Base-by-base conservation (phyloP, 2,329 filamentous ascomycete species). In the Aspergillus neoniger region DNA sequence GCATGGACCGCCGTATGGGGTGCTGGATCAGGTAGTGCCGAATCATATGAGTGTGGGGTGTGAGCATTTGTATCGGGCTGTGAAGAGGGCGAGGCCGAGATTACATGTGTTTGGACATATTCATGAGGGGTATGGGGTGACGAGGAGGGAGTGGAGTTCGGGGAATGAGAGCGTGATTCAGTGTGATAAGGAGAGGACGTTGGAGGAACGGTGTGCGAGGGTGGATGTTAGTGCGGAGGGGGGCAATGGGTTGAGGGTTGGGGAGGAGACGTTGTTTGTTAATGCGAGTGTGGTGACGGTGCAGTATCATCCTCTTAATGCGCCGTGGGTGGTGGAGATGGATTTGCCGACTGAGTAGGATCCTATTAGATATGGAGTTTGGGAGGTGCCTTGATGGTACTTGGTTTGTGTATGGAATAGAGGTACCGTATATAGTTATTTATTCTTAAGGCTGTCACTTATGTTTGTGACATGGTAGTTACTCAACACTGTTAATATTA, bases 71-170 rank as follows among this genome's bases (percentile, higher is more conserved):
- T 75, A 84, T 1, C 73, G 76, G 1, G 86, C 86, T 0, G 73
- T 83, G 1, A 72, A 76, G 55, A 76, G 84, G 5, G 81, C 80
- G 9, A 77, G 75, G 54, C 86, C 86, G 0, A 70, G 74, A 3
- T 54, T 88, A n/a, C 83, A 88, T 69, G 84, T 84, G 63, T 89
- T 87, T 67, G 86, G 86, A 0, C 86, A 88, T 73, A 87, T 88
- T 17, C 85, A 87, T 67, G 83, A 85, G 67, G 83, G 76, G 0
- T 80, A 81, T 72, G 83, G 82, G 17, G 80, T 77, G 3, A 69
- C 74, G 63, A 72, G 81, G 62, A 70, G 55, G 64, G 63, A 62
- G 52, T 70, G 66, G 72, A 63, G 36, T 25, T 58, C 47, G 38
- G 56, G 52, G 54, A 64, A 57, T 43, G 63, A 66, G 43, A 60